Percentiles rank a stretch among this genome's conserved stretches.
phyloP scores from a whole-genome alignment of 2,329 filamentous ascomycete genomes.

The Teratosphaeria pseudoeucalypti region DNA sequence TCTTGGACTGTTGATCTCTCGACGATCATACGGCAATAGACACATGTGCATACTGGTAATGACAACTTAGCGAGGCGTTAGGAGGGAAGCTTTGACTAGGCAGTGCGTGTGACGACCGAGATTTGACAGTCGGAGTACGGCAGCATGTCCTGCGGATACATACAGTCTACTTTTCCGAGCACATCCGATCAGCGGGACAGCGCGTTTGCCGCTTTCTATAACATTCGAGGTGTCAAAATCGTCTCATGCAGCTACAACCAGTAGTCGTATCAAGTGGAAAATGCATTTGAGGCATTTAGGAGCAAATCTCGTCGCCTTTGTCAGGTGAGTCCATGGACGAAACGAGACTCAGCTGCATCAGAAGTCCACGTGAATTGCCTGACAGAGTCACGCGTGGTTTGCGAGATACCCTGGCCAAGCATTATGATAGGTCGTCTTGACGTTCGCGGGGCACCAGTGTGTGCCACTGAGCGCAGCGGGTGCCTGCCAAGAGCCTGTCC shows the following conservation, averaged over 20 bases:
- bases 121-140: neutral
- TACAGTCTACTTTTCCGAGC: neutral
- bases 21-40: neutral
- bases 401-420: too few relatives aligned
- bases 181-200: neutral
- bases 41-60: neutral
- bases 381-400: neutral
- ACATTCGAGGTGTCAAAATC: neutral
- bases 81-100: neutral
- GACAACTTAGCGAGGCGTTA: neutral
- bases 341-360: neutral
- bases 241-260: neutral
- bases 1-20: slow-evolving; percentile 40
- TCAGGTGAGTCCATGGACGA: neutral
- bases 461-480: neutral
- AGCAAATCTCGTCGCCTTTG: neutral
- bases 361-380: neutral
- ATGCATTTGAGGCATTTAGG: neutral
- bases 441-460: neutral
- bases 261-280: neutral
- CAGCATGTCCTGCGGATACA: neutral
- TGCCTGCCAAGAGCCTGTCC: neutral
- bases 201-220: neutral
- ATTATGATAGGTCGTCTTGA: neutral
- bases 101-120: neutral